A percentile compares a stretch with the other conserved stretches of the same genome.
These are phyloP conservation scores for Chrysoporthe deuterocubensis DNA, from an alignment of 2,329 filamentous ascomycete genomes.

Conservation along the genomic window DNA sequence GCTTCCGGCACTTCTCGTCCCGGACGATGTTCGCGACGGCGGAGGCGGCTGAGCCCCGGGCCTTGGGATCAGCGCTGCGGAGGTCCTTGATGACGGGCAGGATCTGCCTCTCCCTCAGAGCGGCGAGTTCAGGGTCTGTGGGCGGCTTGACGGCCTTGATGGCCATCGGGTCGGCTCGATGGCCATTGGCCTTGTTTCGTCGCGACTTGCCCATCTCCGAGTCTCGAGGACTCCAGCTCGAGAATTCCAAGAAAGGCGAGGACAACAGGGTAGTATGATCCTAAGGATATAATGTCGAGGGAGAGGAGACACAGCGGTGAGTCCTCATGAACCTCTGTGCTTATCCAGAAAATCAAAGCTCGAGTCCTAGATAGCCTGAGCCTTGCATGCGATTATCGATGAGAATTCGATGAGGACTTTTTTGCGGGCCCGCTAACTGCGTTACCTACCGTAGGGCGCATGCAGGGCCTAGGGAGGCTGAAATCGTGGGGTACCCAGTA, in stretches of 20 bases:
- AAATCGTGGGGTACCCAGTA: conserved; percentile 12
- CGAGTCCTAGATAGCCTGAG: too few species aligned
- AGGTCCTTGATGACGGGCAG: conserved; percentile 66
- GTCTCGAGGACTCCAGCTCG: not conserved
- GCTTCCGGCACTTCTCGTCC: conserved; percentile 64
- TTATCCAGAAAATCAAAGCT: not conserved
- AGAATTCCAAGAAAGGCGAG: not conserved
- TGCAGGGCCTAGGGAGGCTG: not conserved
- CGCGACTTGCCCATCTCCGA: conserved; percentile 63
- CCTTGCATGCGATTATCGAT: not conserved
- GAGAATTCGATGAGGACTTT: conserved; percentile 15
- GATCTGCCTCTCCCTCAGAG: conserved; percentile 66
- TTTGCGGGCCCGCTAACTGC: conserved; percentile 6
- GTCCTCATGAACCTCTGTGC: not conserved
- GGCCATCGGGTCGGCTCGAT: conserved; percentile 58
- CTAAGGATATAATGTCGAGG: too few species aligned
- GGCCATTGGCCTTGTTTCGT: conserved; percentile 53
- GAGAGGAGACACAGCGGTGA: not conserved
- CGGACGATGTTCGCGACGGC: conserved; percentile 66
- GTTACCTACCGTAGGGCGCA: not conserved
- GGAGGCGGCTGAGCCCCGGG: conserved; percentile 61
- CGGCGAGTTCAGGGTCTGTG: conserved; percentile 65
- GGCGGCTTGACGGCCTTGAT: conserved; percentile 62
- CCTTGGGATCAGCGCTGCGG: conserved; percentile 61
- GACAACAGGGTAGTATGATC: not conserved